A percentile compares a stretch with the other conserved stretches of the same genome.
Evolutionary conservation across 2,329 filamentous ascomycete species (phyloP).

Genomic region (Microdochium bolleyi): DNA sequence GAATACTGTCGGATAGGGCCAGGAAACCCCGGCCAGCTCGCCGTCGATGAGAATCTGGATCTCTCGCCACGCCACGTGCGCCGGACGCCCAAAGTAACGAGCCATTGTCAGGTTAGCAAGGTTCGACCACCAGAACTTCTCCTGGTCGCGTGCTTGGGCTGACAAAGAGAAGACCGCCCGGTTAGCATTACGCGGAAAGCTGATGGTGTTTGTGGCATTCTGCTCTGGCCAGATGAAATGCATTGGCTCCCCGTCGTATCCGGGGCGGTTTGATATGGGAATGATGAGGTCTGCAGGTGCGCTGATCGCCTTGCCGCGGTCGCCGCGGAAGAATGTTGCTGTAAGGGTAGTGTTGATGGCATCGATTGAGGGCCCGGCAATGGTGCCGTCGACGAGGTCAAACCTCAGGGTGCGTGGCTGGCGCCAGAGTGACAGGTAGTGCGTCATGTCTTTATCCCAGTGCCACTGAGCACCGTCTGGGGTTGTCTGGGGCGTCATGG

Average conservation of each 20-base stretch:
- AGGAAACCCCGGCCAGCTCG: conserved; percentile 63
- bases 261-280: conserved; percentile 52
- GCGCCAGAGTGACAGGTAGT: conserved; percentile 62
- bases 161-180: conserved; percentile 70
- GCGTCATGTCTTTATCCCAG: conserved; percentile 72
- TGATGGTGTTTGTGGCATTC: conserved; percentile 48
- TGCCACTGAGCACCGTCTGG: conserved; percentile 62
- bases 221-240: conserved; percentile 60
- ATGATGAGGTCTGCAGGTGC: conserved; percentile 57
- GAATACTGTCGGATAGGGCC: conserved; percentile 78
- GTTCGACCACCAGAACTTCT: conserved; percentile 88
- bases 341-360: conserved; percentile 67
- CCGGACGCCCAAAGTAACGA: conserved; percentile 50
- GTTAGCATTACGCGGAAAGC: conserved; percentile 57
- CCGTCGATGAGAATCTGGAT: conserved; percentile 71
- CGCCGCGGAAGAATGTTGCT: conserved; percentile 58
- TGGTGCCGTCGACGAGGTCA: conserved; percentile 68
- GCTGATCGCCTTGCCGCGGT: conserved; percentile 27
- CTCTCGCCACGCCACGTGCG: conserved; percentile 69
- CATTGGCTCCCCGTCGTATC: conserved; percentile 45
- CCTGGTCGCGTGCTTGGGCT: conserved; percentile 65
- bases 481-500: conserved; percentile 74
- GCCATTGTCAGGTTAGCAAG: conserved; percentile 48
- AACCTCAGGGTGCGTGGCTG: conserved; percentile 68
- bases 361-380: conserved; percentile 65